phyloP scores from a whole-genome alignment of 805 yeast species.

The Danielia oregonensis region DNA sequence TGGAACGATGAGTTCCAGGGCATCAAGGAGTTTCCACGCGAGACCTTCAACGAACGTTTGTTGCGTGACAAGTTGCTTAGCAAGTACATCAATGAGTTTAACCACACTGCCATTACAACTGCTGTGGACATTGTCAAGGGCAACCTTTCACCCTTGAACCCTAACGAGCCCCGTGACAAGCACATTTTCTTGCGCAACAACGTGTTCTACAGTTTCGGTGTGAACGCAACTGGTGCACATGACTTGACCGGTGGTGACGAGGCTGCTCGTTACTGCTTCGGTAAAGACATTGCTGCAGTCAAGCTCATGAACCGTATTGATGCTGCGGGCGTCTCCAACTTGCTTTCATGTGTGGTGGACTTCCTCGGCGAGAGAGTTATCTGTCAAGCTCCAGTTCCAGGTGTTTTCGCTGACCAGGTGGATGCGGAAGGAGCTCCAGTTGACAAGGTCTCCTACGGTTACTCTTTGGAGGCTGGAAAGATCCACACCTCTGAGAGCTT shows the following conservation, averaged over 20 bases:
- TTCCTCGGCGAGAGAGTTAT: conserved; percentile 84
- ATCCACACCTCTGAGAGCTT: conserved; percentile 52
- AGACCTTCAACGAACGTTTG: conserved; percentile 60
- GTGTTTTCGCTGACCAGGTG: conserved; percentile 53
- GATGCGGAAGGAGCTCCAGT: conserved; percentile 13
- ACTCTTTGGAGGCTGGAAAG: conserved; percentile 53
- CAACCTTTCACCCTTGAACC: conserved; percentile 73
- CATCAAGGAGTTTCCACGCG: conserved; percentile 64
- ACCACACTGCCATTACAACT: conserved; percentile 70
- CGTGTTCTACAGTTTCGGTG: conserved; percentile 80
- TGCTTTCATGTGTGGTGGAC: conserved; percentile 84
- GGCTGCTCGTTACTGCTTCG: conserved; percentile 77
- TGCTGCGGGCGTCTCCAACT: conserved; percentile 57
- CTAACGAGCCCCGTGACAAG: conserved; percentile 58
- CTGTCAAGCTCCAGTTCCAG: conserved; percentile 96
- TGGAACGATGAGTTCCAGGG: conserved; percentile 92
- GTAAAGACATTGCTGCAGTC: conserved; percentile 75
- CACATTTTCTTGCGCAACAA: conserved; percentile 77
- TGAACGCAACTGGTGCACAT: conserved; percentile 60
- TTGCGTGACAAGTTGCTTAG: conserved; percentile 71
- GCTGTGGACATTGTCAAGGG: conserved; percentile 75
- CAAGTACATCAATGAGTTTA: conserved; percentile 72
- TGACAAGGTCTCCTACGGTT: conserved; percentile 67
- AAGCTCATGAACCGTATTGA: conserved; percentile 66
- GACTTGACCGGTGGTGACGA: conserved; percentile 70